phyloP scores from a whole-genome alignment of 805 yeast genomes.

The Millerozyma acaciae region DNA sequence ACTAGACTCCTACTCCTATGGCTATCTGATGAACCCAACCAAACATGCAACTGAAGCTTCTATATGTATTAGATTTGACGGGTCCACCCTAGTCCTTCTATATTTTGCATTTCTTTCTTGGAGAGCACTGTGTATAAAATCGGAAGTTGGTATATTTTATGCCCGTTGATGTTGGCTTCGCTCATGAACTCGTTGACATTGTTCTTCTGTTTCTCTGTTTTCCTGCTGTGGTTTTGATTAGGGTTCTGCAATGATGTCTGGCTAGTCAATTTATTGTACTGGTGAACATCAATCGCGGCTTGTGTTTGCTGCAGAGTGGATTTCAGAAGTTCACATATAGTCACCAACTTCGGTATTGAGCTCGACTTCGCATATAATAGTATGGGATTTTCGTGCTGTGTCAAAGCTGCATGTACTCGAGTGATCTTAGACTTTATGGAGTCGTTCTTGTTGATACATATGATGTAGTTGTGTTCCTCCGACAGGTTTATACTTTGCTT shows the following conservation, averaged over 20 bases:
- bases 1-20: neutral
- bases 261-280: slow-evolving; percentile 13
- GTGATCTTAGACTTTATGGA: slow-evolving; percentile 15
- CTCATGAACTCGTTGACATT: neutral
- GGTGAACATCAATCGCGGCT: slow-evolving; percentile 5
- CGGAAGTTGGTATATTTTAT: slow-evolving; percentile 11
- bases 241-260: slow-evolving; percentile 1
- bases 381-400: slow-evolving; percentile 3
- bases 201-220: slow-evolving; percentile 1
- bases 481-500: too few species aligned
- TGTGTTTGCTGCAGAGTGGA: neutral
- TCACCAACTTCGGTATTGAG: slow-evolving; percentile 10
- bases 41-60: neutral
- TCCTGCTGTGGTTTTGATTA: neutral
- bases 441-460: slow-evolving; percentile 18
- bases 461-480: too few species aligned
- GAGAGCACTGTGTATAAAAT: slow-evolving; percentile 8
- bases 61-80: slow-evolving; percentile 2
- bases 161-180: slow-evolving; percentile 5
- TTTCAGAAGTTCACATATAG: slow-evolving; percentile 1
- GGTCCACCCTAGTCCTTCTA: slow-evolving; percentile 9
- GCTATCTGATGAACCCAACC: too few species aligned
- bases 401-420: slow-evolving; percentile 5
- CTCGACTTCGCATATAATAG: slow-evolving; percentile 11
- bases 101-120: neutral